Conservation (phyloP, 2,329 filamentous ascomycete genomes). For the Orbilia quercus region DNA sequence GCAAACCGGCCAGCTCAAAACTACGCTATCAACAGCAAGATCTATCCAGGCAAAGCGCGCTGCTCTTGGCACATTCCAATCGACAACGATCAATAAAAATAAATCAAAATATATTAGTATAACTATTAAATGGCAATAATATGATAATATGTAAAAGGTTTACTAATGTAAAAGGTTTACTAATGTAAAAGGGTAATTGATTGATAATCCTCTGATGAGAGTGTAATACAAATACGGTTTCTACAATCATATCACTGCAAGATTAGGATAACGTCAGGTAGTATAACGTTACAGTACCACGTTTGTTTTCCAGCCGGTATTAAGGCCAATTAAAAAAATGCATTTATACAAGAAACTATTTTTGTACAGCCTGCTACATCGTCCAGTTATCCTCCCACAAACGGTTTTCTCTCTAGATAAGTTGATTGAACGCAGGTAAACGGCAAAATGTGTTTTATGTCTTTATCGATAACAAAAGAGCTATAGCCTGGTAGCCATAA, state of each 20-base stretch:
- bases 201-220: too few species aligned
- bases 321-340: constrained; percentile 22
- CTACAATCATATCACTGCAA: too few species aligned
- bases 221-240: too few species aligned
- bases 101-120: too few species aligned
- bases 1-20: constrained; percentile 28
- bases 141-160: too few species aligned
- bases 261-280: too few species aligned
- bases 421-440: constrained; percentile 20
- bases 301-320: neutral
- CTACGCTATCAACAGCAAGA: constrained; percentile 19
- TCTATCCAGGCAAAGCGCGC: constrained; percentile 1
- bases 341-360: constrained; percentile 55
- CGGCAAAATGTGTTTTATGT: constrained; percentile 5
- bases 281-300: neutral
- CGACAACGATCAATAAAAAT: too few species aligned
- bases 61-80: too few species aligned
- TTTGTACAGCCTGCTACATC: constrained; percentile 56
- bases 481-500: neutral
- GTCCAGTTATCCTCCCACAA: constrained; percentile 41
- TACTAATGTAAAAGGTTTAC: too few species aligned
- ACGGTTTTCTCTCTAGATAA: constrained; percentile 35
- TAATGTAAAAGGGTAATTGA: too few species aligned
- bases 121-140: too few species aligned
- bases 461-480: constrained; percentile 5